Conservation (phyloP, 148 eudicot species). For the Tetragonia tetragonoides region DNA sequence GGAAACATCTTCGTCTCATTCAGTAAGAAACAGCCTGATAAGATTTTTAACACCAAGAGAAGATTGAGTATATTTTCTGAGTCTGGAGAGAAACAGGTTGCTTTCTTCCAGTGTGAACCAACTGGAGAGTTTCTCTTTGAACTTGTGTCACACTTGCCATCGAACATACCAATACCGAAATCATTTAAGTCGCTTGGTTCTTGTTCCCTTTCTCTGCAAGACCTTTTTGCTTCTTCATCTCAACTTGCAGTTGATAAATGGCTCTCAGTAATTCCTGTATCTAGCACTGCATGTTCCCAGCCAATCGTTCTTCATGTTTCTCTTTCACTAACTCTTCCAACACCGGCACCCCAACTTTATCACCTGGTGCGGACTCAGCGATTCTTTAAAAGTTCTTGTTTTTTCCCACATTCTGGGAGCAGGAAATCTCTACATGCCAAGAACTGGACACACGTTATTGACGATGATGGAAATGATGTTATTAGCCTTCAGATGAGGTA, state of each 20-base stretch:
- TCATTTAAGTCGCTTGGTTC: conserved; percentile 58
- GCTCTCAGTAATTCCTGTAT: conserved; percentile 58
- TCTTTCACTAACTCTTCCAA: conserved; percentile 68
- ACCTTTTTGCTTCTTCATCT: conserved; percentile 43
- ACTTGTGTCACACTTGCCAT: conserved; percentile 41
- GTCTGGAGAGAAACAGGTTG: conserved; percentile 73
- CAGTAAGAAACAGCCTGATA: conserved; percentile 79
- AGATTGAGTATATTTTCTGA: conserved; percentile 60
- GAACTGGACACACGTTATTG: conserved; percentile 52
- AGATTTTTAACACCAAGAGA: conserved; percentile 56
- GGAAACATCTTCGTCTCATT: conserved; percentile 60
- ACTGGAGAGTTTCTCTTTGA: conserved; percentile 66
- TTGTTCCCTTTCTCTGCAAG: conserved; percentile 57
- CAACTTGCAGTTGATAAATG: conserved; percentile 70
- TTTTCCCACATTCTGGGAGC: conserved; percentile 47
- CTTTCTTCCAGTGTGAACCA: conserved; percentile 78
- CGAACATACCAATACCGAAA: conserved; percentile 40
- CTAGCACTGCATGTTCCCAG: conserved; percentile 32
- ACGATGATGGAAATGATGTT: conserved; percentile 64
- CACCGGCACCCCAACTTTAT: conserved; percentile 50
- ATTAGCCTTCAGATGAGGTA: conserved; percentile 88
- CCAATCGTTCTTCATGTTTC: conserved; percentile 67
- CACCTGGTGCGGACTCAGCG: conserved; percentile 48
- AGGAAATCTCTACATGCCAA: conserved; percentile 38
- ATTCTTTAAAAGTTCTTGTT: conserved; percentile 52